Conservation (phyloP, 2,329 filamentous ascomycete species). For the Neopestalotiopsis clavispora region DNA sequence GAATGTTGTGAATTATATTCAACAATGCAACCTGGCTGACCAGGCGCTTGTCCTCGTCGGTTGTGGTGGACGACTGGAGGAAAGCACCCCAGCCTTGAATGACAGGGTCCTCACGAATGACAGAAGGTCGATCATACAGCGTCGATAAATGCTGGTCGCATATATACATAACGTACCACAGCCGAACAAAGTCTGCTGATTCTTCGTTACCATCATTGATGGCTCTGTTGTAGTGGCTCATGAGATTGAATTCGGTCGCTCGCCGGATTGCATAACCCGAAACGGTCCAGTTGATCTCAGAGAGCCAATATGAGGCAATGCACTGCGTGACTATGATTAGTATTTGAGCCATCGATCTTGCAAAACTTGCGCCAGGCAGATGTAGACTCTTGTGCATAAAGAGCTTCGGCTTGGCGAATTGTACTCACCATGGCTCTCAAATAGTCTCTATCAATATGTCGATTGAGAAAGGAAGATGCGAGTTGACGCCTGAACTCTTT, state of each 20-base stretch:
- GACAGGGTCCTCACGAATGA: slow-evolving; percentile 61
- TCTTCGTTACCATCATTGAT: slow-evolving; percentile 45
- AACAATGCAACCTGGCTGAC: slow-evolving; percentile 63
- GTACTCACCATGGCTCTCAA: slow-evolving; percentile 53
- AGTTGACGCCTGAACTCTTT: slow-evolving; percentile 26
- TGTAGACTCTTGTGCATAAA: too few relatives aligned
- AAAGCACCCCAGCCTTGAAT: slow-evolving; percentile 64
- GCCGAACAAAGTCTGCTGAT: slow-evolving; percentile 56
- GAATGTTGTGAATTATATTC: slow-evolving; percentile 59
- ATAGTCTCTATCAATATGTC: slow-evolving; percentile 49
- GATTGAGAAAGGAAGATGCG: slow-evolving; percentile 38
- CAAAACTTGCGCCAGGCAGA: not conserved
- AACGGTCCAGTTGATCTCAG: slow-evolving; percentile 66
- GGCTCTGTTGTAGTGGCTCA: slow-evolving; percentile 46
- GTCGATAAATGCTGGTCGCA: slow-evolving; percentile 64
- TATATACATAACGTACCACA: slow-evolving; percentile 63
- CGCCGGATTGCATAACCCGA: slow-evolving; percentile 58
- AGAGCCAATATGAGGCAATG: slow-evolving; percentile 66
- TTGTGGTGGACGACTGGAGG: slow-evolving; percentile 54
- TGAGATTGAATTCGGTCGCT: slow-evolving; percentile 52
- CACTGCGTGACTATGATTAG: slow-evolving; percentile 35
- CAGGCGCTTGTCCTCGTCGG: slow-evolving; percentile 59
- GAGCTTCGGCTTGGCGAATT: too few relatives aligned
- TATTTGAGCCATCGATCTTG: not conserved
- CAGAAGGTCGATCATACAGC: slow-evolving; percentile 61